Evolutionary conservation across 345 rosid species (phyloP).

Genomic region (Aquilaria yunnanensis): DNA sequence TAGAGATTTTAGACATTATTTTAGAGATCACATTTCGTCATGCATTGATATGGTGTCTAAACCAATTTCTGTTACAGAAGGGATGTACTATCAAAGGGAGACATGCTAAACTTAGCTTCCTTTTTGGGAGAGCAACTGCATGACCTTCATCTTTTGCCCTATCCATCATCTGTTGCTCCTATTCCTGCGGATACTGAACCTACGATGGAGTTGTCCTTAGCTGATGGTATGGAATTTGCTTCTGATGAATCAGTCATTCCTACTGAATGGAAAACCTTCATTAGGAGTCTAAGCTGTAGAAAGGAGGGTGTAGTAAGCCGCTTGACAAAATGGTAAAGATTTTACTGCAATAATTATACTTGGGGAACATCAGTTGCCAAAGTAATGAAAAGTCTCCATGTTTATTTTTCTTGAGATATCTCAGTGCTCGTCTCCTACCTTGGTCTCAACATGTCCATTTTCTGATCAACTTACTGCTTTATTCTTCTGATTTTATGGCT

Average conservation of each 20-base stretch:
- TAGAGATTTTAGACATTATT: not conserved
- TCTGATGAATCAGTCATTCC: constrained; percentile 35
- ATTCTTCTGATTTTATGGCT: too few relatives aligned
- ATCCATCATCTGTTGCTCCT: constrained; percentile 43
- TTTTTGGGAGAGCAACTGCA: constrained; percentile 79
- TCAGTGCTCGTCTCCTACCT: too few relatives aligned
- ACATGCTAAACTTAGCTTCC: constrained; percentile 53
- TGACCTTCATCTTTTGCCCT: constrained; percentile 69
- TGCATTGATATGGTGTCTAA: not conserved
- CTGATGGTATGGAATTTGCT: constrained; percentile 24
- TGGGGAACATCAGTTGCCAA: too few relatives aligned
- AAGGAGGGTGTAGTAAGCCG: constrained; percentile 47
- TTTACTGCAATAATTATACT: too few relatives aligned
- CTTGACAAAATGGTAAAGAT: constrained; percentile 55
- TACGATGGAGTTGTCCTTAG: constrained; percentile 14
- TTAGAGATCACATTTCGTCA: constrained; percentile 10
- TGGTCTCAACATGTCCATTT: too few relatives aligned
- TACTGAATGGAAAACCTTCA: constrained; percentile 62
- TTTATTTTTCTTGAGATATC: too few relatives aligned
- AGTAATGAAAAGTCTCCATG: too few relatives aligned
- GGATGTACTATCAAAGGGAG: constrained; percentile 56
- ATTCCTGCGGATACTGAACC: constrained; percentile 27
- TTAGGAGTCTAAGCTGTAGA: constrained; percentile 39
- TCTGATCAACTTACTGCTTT: too few relatives aligned
- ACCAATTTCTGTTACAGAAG: constrained; percentile 48